Conservation (phyloP, 2,329 filamentous ascomycete species). For the Cryphonectria carpinicola region DNA sequence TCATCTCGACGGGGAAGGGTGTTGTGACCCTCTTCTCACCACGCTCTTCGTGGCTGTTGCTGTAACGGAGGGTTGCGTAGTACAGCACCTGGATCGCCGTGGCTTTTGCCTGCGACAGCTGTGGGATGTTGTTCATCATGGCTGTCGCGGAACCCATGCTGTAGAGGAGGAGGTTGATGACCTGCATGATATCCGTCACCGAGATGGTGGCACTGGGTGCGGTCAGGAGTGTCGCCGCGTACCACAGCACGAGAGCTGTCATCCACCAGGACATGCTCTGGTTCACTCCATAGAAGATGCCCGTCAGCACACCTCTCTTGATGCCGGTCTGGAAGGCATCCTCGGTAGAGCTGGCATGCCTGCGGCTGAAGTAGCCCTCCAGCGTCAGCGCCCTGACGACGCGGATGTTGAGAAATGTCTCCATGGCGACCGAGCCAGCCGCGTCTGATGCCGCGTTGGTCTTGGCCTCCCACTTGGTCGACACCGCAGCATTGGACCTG, state of each 20-base stretch:
- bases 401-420: slow-evolving; percentile 78
- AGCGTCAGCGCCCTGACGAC: slow-evolving; percentile 77
- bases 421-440: slow-evolving; percentile 67
- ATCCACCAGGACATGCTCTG: slow-evolving; percentile 74
- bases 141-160: slow-evolving; percentile 73
- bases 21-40: slow-evolving; percentile 43
- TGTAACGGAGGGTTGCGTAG: slow-evolving; percentile 63
- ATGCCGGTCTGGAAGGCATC: slow-evolving; percentile 64
- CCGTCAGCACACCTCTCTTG: slow-evolving; percentile 67
- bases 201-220: slow-evolving; percentile 47
- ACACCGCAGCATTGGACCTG: slow-evolving; percentile 66
- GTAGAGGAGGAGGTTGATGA: slow-evolving; percentile 84
- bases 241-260: slow-evolving; percentile 82
- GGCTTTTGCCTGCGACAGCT: slow-evolving; percentile 74
- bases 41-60: slow-evolving; percentile 60
- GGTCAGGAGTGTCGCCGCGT: slow-evolving; percentile 69
- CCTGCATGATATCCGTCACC: slow-evolving; percentile 67
- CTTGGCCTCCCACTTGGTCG: slow-evolving; percentile 71
- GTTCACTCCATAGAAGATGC: slow-evolving; percentile 76
- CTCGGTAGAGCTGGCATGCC: slow-evolving; percentile 58
- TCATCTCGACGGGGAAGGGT: slow-evolving; percentile 55
- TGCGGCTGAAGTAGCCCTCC: slow-evolving; percentile 70
- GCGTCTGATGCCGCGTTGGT: slow-evolving; percentile 66
- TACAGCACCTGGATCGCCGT: slow-evolving; percentile 74
- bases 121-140: slow-evolving; percentile 76